Conservation (phyloP, 129 eudicot species). For the Lactuca saligna region DNA sequence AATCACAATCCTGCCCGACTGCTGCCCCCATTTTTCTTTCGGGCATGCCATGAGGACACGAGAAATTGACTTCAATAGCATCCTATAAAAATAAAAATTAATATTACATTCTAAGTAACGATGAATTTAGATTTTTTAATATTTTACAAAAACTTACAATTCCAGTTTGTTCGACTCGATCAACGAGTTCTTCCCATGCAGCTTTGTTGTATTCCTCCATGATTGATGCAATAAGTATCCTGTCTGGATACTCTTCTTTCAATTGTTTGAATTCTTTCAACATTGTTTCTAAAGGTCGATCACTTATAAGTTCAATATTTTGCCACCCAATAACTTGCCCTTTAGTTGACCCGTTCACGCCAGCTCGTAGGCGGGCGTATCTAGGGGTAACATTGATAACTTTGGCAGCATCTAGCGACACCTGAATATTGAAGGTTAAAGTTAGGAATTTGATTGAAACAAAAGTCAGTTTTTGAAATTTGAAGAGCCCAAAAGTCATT, state of each 20-base stretch:
- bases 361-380: slow-evolving; percentile 84
- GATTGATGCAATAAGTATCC: slow-evolving; percentile 94
- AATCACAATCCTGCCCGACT: slow-evolving; percentile 91
- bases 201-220: slow-evolving; percentile 97
- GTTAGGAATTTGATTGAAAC: slow-evolving; percentile 16
- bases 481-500: not conserved
- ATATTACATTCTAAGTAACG: slow-evolving; percentile 1
- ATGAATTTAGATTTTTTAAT: not conserved
- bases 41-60: slow-evolving; percentile 99
- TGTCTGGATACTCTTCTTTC: slow-evolving; percentile 92
- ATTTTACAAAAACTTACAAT: slow-evolving; percentile 52
- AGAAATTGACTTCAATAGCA: slow-evolving; percentile 89
- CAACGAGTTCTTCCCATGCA: slow-evolving; percentile 96
- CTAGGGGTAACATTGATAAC: slow-evolving; percentile 95
- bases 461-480: not conserved
- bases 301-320: slow-evolving; percentile 94
- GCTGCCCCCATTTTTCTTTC: slow-evolving; percentile 99
- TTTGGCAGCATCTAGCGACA: slow-evolving; percentile 89
- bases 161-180: slow-evolving; percentile 93
- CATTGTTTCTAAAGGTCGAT: slow-evolving; percentile 94
- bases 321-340: slow-evolving; percentile 95
- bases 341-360: slow-evolving; percentile 82
- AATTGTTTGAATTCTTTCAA: slow-evolving; percentile 78
- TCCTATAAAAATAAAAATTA: slow-evolving; percentile 41
- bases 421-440: slow-evolving; percentile 40